These are phyloP conservation scores for Apiotrichum brassicae DNA, from an alignment of 1,284 basidiomycete genomes.

Conservation along the genomic window DNA sequence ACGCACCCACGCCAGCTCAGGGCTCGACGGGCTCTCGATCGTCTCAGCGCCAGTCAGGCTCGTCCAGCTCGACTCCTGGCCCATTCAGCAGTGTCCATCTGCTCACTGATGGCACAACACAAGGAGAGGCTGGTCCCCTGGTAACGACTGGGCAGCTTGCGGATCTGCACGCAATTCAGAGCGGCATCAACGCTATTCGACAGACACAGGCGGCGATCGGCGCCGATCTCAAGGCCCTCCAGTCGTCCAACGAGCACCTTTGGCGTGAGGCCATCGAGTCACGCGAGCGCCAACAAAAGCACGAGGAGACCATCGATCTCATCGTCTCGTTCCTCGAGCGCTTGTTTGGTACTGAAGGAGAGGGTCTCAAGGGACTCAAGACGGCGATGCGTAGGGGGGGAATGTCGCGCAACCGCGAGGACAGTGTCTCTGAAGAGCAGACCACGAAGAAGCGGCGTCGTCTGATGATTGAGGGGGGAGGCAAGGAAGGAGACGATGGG, in stretches of 20 bases:
- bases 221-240: constrained; percentile 78
- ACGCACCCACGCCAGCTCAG: constrained; percentile 11
- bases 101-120: constrained; percentile 41
- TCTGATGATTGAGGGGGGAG: constrained; percentile 37
- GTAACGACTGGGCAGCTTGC: constrained; percentile 28
- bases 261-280: constrained; percentile 88
- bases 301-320: constrained; percentile 94
- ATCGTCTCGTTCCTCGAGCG: constrained; percentile 91
- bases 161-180: constrained; percentile 45
- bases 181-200: constrained; percentile 80
- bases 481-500: constrained; percentile 14
- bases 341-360: constrained; percentile 64
- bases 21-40: constrained; percentile 25
- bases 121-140: constrained; percentile 33
- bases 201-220: constrained; percentile 86
- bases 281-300: constrained; percentile 73
- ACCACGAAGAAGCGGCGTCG: constrained; percentile 33
- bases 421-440: constrained; percentile 21
- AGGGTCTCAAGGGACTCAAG: constrained; percentile 39
- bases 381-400: constrained; percentile 39
- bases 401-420: constrained; percentile 23
- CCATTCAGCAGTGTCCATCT: constrained; percentile 22
- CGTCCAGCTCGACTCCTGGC: constrained; percentile 2
- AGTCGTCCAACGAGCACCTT: constrained; percentile 76
- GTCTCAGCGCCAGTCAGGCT: constrained; percentile 27